phyloP scores from a whole-genome alignment of 768 basidiomycete genomes.

The Lentinus brumalis region DNA sequence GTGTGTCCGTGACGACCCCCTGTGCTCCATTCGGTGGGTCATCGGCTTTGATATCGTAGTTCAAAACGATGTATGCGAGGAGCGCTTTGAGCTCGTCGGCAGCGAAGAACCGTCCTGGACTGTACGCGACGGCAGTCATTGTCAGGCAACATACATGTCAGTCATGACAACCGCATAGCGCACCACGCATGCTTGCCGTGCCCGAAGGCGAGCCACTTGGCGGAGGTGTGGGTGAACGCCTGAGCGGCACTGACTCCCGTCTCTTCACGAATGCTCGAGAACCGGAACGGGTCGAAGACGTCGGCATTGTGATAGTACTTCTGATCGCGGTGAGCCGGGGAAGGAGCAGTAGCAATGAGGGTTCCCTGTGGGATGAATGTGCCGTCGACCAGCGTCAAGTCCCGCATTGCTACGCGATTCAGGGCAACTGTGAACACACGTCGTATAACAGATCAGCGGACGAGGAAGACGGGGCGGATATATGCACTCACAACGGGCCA shows the following conservation, averaged over 20 bases:
- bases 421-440: slow-evolving; percentile 10
- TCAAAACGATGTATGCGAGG: slow-evolving; percentile 31
- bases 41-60: slow-evolving; percentile 34
- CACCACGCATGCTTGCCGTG: slow-evolving; percentile 22
- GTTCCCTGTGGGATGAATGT: slow-evolving; percentile 42
- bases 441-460: too few relatives aligned
- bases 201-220: slow-evolving; percentile 16
- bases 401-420: slow-evolving; percentile 36
- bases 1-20: too few relatives aligned
- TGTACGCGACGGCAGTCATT: slow-evolving; percentile 1
- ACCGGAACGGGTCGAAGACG: slow-evolving; percentile 46
- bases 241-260: slow-evolving; percentile 18
- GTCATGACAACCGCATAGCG: background rate
- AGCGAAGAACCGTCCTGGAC: slow-evolving; percentile 39
- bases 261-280: slow-evolving; percentile 28
- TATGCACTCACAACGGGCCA: slow-evolving; percentile 17
- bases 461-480: background rate
- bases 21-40: background rate
- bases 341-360: slow-evolving; percentile 32
- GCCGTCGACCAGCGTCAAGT: slow-evolving; percentile 48
- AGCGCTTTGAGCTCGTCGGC: slow-evolving; percentile 34
- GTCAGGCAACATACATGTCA: background rate
- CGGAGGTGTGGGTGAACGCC: slow-evolving; percentile 12
- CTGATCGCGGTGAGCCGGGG: slow-evolving; percentile 34
- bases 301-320: slow-evolving; percentile 35